Evolutionary conservation across 2,329 filamentous ascomycete genomes (phyloP).

Genomic region (Cryphonectria nitschkei): DNA sequence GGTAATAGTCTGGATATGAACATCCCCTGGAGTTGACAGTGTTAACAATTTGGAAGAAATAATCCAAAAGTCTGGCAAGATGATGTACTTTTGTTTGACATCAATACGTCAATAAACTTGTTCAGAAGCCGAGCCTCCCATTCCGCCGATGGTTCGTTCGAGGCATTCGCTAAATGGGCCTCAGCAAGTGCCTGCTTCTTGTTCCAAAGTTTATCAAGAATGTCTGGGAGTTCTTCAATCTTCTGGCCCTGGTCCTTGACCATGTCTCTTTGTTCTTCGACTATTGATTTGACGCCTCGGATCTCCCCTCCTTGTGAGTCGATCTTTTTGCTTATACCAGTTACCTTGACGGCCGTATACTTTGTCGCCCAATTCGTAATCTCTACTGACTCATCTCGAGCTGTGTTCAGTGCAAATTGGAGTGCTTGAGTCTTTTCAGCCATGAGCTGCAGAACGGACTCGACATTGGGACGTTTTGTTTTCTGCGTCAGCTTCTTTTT

Average conservation of each 20-base stretch:
- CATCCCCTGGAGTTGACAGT: background rate
- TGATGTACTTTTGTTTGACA: background rate
- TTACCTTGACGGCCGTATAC: background rate
- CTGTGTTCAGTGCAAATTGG: background rate
- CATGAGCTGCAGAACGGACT: background rate
- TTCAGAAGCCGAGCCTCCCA: background rate
- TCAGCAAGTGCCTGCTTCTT: background rate
- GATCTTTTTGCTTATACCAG: background rate
- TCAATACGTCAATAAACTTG: background rate
- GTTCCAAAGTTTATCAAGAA: background rate
- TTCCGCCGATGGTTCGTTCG: background rate
- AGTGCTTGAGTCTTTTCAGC: background rate
- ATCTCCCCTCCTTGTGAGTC: background rate
- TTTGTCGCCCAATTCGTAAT: background rate
- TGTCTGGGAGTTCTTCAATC: background rate
- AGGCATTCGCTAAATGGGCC: background rate
- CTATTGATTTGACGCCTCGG: background rate
- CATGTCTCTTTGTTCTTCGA: background rate
- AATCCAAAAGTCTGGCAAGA: background rate
- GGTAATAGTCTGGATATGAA: background rate
- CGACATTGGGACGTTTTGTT: background rate
- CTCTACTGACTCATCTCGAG: background rate
- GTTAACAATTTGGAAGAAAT: background rate
- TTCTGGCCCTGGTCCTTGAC: too few relatives aligned
- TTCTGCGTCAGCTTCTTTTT: background rate